Evolutionary conservation across 208 protist species (phyloP).

Genomic region (Leishmania mexicana): DNA sequence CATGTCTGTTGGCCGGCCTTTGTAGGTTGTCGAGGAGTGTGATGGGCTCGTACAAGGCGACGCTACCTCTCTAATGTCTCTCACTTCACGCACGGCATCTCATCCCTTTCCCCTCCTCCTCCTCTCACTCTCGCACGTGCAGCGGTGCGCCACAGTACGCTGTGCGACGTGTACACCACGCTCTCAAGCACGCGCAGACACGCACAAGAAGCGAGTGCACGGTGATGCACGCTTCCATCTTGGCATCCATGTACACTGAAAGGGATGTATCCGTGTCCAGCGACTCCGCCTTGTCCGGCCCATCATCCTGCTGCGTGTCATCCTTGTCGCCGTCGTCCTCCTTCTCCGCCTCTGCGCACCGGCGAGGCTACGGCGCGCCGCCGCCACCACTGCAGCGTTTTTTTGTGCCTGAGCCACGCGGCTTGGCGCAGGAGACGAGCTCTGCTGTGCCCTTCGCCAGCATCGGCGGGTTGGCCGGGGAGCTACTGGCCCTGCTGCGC

Average conservation of each 20-base stretch:
- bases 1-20: neutral
- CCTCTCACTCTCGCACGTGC: neutral
- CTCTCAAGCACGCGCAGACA: neutral
- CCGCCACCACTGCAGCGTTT: neutral
- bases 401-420: neutral
- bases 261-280: neutral
- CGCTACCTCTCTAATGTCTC: neutral
- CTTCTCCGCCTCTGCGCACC: neutral
- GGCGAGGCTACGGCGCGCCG: neutral
- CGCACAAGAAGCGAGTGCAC: neutral
- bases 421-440: neutral
- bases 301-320: neutral
- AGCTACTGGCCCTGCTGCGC: constrained; percentile 2
- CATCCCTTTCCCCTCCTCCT: neutral
- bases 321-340: neutral
- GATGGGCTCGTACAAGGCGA: neutral
- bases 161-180: neutral
- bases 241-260: neutral
- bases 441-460: neutral
- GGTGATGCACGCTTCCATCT: neutral
- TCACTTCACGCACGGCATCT: neutral
- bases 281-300: neutral
- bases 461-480: neutral
- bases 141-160: neutral
- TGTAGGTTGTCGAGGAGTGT: neutral